Evolutionary conservation across 2,329 filamentous ascomycete genomes (phyloP).

Genomic region (Colletotrichum filicis): DNA sequence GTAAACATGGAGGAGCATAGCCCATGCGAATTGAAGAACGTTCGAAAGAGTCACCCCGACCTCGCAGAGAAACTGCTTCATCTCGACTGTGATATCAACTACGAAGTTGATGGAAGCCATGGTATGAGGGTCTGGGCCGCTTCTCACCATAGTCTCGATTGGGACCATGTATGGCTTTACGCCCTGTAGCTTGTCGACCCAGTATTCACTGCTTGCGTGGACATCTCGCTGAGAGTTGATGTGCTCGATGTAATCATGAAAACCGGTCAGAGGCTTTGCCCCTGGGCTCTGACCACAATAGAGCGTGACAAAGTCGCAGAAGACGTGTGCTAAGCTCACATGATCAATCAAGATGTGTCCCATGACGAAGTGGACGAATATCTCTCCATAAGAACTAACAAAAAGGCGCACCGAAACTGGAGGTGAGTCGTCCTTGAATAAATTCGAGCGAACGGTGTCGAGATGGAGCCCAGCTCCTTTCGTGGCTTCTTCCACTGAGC

Average conservation of each 20-base stretch:
- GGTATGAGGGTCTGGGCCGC: not conserved
- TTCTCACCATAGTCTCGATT: not conserved
- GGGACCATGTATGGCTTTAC: not conserved
- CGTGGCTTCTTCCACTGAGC: not conserved
- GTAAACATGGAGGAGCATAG: not conserved
- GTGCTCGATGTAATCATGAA: not conserved
- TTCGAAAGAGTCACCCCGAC: constrained; percentile 7
- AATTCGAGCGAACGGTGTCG: not conserved
- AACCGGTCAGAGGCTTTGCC: not conserved
- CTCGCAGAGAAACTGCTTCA: not conserved
- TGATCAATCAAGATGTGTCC: constrained; percentile 21
- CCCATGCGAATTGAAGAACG: constrained; percentile 14
- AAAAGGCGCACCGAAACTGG: not conserved
- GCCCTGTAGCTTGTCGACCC: not conserved
- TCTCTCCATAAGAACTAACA: not conserved
- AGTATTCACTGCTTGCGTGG: not conserved
- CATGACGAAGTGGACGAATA: constrained; percentile 11
- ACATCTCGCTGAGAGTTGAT: not conserved
- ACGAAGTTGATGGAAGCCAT: constrained; percentile 1
- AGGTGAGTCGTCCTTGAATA: not conserved
- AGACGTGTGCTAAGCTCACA: constrained; percentile 21
- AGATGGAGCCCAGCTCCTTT: not conserved
- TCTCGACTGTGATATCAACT: not conserved
- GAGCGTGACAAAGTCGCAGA: not conserved
- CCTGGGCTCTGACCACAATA: not conserved